Evolutionary conservation across 306 rosid genomes (phyloP).

Genomic region (Cyclanthera cordifolia): DNA sequence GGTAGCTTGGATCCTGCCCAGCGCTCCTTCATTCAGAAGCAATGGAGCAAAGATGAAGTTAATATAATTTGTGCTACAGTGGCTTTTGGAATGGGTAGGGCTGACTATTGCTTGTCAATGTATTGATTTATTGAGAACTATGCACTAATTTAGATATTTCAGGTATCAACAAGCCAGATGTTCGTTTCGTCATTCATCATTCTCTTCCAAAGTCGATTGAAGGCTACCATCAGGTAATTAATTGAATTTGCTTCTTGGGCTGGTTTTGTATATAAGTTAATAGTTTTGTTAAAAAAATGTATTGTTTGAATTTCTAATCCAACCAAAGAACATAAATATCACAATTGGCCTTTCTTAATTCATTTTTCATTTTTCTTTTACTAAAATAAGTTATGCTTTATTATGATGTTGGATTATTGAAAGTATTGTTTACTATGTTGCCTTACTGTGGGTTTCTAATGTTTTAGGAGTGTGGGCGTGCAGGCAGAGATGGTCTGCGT

Average conservation of each 20-base stretch:
- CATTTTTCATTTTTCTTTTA: not conserved
- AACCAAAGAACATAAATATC: not conserved
- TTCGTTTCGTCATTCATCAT: conserved; percentile 93
- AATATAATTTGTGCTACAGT: conserved; percentile 91
- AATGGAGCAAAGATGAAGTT: conserved; percentile 98
- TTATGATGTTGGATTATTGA: conserved; percentile 20
- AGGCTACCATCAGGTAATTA: conserved; percentile 89
- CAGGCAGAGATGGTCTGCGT: conserved; percentile 95
- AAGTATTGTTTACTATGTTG: not conserved
- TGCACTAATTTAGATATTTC: conserved; percentile 28
- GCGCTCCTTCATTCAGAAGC: conserved; percentile 78
- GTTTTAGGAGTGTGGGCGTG: conserved; percentile 95
- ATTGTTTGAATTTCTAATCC: not conserved
- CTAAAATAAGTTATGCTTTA: not conserved
- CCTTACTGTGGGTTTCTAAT: conserved; percentile 1
- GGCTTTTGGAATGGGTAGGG: conserved; percentile 99
- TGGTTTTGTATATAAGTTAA: not conserved
- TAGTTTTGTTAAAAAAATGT: not conserved
- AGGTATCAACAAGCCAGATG: conserved; percentile 99
- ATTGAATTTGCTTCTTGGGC: conserved; percentile 1
- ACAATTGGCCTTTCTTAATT: not conserved
- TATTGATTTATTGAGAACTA: conserved; percentile 18
- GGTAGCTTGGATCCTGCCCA: conserved; percentile 87
- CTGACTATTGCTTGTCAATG: conserved; percentile 22
- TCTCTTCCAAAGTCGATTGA: conserved; percentile 95